Evolutionary conservation across 371 early-diverging fungal species (phyloP).

Genomic region (Syncephalastrum contaminatum): DNA sequence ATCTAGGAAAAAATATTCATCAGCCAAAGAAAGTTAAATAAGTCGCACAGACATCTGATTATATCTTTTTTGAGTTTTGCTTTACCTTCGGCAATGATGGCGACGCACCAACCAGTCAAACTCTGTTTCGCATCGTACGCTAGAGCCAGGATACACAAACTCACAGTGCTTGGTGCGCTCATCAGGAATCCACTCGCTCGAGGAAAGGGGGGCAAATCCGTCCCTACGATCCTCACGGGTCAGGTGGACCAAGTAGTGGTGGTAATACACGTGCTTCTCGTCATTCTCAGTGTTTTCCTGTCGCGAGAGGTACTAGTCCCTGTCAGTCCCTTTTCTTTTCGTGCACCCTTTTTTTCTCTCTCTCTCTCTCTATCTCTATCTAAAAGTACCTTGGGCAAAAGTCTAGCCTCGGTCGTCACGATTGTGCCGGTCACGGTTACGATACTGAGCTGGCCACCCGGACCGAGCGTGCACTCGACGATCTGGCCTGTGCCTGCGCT

Average conservation of each 20-base stretch:
- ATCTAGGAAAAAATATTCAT: constrained; percentile 10
- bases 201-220: constrained; percentile 1
- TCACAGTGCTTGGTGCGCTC: constrained; percentile 11
- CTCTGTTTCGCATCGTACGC: constrained; percentile 10
- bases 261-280: constrained; percentile 13
- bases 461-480: constrained; percentile 13
- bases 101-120: constrained; percentile 20
- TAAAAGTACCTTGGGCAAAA: constrained; percentile 17
- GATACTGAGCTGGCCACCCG: constrained; percentile 16
- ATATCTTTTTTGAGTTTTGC: not conserved
- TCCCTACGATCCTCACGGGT: constrained; percentile 11
- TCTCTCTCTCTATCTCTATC: not conserved
- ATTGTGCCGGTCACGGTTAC: constrained; percentile 16
- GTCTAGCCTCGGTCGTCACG: constrained; percentile 13
- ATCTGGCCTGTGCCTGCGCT: constrained; percentile 19
- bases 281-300: too few relatives aligned
- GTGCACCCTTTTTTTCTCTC: not conserved
- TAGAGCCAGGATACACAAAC: constrained; percentile 10
- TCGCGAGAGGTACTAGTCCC: too few relatives aligned
- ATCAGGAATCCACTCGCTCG: constrained; percentile 14
- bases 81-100: constrained; percentile 26
- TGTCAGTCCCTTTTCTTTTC: too few relatives aligned
- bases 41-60: not conserved
- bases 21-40: not conserved
- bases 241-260: constrained; percentile 20